Percentiles rank a stretch among this genome's conserved stretches.
phyloP scores from a whole-genome alignment of 495 filamentous ascomycete genomes.

The Penicillium argentinense region DNA sequence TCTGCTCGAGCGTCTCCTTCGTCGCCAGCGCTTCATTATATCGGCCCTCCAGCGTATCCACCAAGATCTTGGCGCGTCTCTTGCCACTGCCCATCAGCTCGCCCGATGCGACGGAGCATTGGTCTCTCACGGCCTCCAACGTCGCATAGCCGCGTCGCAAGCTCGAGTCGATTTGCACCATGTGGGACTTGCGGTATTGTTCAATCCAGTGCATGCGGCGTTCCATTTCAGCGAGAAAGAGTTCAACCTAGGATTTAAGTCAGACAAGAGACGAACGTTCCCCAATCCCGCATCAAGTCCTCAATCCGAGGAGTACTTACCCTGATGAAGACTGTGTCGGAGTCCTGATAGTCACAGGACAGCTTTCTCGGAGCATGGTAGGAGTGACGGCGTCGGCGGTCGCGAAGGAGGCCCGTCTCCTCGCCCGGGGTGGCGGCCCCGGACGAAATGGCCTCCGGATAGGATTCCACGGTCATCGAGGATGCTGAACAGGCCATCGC shows the following conservation, averaged over 20 bases:
- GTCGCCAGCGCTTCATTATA: constrained; percentile 87
- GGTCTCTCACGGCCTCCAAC: constrained; percentile 79
- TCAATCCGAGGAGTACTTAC: constrained; percentile 33
- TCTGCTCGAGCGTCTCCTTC: constrained; percentile 86
- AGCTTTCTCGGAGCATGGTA: constrained; percentile 58
- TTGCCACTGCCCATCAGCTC: constrained; percentile 86
- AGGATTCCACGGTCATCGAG: constrained; percentile 47
- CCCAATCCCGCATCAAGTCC: background rate
- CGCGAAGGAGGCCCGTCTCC: constrained; percentile 40
- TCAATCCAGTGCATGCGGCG: constrained; percentile 85
- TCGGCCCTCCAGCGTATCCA: constrained; percentile 88
- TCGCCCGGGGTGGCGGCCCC: constrained; percentile 36
- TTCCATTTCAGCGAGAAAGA: constrained; percentile 87
- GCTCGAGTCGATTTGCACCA: constrained; percentile 77
- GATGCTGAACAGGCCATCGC: constrained; percentile 48
- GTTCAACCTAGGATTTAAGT: constrained; percentile 62
- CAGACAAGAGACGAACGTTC: background rate
- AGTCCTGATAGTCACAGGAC: constrained; percentile 62
- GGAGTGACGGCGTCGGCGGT: constrained; percentile 62
- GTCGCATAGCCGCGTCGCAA: constrained; percentile 80
- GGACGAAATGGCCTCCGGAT: constrained; percentile 31
- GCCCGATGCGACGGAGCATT: constrained; percentile 88
- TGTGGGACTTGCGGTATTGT: constrained; percentile 76
- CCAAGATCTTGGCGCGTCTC: constrained; percentile 79
- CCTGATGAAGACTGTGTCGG: constrained; percentile 66